These are phyloP conservation scores for Tetrapyrgos nigripes DNA, from an alignment of 1,284 basidiomycete species.

Conservation along the genomic window DNA sequence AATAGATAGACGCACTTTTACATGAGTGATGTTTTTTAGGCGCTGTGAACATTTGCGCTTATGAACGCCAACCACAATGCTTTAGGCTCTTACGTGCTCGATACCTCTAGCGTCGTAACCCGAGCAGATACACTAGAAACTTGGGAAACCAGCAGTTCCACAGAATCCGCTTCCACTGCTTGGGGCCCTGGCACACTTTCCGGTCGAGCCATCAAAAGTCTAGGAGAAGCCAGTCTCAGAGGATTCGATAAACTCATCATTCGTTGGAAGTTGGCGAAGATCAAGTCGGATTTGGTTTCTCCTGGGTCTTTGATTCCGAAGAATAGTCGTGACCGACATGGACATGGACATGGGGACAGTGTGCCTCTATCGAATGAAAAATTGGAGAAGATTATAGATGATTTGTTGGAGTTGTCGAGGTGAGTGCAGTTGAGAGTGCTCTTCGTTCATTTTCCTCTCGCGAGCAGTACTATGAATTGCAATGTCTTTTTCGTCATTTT, in stretches of 20 bases:
- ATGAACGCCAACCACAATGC: not conserved
- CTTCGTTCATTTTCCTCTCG: too few relatives aligned
- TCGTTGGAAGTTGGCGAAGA: conserved; percentile 22
- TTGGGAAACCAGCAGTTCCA: conserved; percentile 12
- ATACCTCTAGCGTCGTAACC: not conserved
- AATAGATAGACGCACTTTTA: too few relatives aligned
- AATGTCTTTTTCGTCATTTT: not conserved
- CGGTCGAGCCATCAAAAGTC: conserved; percentile 25
- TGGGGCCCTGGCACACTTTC: conserved; percentile 30
- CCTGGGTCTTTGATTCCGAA: conserved; percentile 12
- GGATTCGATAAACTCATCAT: conserved; percentile 24
- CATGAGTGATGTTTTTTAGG: too few relatives aligned
- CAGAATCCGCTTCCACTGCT: conserved; percentile 20
- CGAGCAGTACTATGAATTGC: too few relatives aligned
- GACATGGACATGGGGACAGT: not conserved
- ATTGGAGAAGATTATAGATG: conserved; percentile 21
- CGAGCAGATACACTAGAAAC: conserved; percentile 4
- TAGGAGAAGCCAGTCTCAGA: conserved; percentile 26
- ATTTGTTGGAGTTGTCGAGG: conserved; percentile 23
- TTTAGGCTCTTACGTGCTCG: too few relatives aligned
- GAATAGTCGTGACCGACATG: not conserved
- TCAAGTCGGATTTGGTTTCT: conserved; percentile 14
- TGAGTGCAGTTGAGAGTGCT: not conserved
- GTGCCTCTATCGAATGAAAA: conserved; percentile 4
- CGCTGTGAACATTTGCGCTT: not conserved